These are phyloP conservation scores for Candida bentonensis DNA, from an alignment of 805 yeast genomes.

Conservation along the genomic window DNA sequence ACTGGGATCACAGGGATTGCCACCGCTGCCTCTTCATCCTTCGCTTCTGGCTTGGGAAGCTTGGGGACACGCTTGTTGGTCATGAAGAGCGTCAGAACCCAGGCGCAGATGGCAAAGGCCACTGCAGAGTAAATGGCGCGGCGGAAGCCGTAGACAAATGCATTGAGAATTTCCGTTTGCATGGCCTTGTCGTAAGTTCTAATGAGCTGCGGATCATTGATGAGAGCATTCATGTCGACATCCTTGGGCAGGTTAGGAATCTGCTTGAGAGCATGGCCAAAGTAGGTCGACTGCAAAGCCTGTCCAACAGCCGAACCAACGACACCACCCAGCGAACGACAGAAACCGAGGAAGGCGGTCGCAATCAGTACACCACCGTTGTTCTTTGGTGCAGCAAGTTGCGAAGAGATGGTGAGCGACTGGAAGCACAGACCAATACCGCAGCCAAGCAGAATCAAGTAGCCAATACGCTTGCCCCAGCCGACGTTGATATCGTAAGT, in stretches of 20 bases:
- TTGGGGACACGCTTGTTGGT: constrained; percentile 9
- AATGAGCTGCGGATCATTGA: constrained; percentile 9
- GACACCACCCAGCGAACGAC: constrained; percentile 18
- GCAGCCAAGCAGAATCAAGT: constrained; percentile 32
- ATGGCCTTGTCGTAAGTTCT: constrained; percentile 5
- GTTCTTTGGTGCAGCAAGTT: constrained; percentile 16
- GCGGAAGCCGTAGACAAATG: constrained; percentile 9
- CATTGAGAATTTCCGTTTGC: constrained; percentile 4
- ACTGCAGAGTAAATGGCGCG: constrained; percentile 9
- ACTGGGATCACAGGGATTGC: no score
- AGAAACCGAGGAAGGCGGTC: constrained; percentile 18
- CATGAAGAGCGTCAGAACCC: constrained; percentile 7
- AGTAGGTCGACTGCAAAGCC: constrained; percentile 18
- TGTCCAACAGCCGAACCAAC: constrained; percentile 22
- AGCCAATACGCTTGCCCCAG: constrained; percentile 27
- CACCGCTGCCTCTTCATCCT: not conserved
- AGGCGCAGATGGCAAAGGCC: constrained; percentile 6
- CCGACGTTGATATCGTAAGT: constrained; percentile 26
- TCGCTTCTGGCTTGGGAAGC: not conserved
- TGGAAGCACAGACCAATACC: constrained; percentile 35
- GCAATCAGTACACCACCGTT: constrained; percentile 23
- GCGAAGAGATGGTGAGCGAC: constrained; percentile 20
- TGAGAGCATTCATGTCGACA: constrained; percentile 1
- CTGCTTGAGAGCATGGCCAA: constrained; percentile 24
- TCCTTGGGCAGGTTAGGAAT: not conserved